Evolutionary conservation across 345 rosid species (phyloP).

Genomic region (Citrus glauca): DNA sequence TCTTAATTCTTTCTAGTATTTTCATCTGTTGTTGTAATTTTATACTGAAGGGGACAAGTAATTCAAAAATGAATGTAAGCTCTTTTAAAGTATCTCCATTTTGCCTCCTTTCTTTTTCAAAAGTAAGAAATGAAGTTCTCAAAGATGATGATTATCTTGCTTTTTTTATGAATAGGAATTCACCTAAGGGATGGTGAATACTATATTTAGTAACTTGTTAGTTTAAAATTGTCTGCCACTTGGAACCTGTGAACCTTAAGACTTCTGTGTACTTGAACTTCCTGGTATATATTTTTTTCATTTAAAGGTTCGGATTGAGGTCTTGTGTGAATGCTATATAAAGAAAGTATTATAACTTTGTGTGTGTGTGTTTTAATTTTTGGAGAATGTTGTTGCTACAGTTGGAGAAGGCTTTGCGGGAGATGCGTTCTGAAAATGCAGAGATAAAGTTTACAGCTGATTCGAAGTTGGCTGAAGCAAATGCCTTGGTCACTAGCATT

Average conservation of each 20-base stretch:
- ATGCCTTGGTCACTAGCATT: slow-evolving; percentile 68
- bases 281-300: background rate
- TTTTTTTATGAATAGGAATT: background rate
- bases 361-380: slow-evolving; percentile 1
- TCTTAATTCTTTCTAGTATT: background rate
- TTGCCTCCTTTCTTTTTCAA: background rate
- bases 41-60: background rate
- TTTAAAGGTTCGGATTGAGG: background rate
- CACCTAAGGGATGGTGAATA: background rate
- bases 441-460: slow-evolving; percentile 91
- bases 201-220: background rate
- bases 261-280: background rate
- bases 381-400: slow-evolving; percentile 28
- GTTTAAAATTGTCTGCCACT: background rate
- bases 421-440: slow-evolving; percentile 84
- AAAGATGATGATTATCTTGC: background rate
- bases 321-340: background rate
- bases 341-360: background rate
- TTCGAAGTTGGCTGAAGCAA: slow-evolving; percentile 83
- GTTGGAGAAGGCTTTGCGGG: slow-evolving; percentile 84
- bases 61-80: background rate
- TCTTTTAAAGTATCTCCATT: background rate
- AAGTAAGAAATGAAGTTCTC: background rate
- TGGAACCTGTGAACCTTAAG: background rate
- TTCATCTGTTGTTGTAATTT: background rate